phyloP scores from a whole-genome alignment of 1,139 yeast species.

The Yamadazyma dushanensis region DNA sequence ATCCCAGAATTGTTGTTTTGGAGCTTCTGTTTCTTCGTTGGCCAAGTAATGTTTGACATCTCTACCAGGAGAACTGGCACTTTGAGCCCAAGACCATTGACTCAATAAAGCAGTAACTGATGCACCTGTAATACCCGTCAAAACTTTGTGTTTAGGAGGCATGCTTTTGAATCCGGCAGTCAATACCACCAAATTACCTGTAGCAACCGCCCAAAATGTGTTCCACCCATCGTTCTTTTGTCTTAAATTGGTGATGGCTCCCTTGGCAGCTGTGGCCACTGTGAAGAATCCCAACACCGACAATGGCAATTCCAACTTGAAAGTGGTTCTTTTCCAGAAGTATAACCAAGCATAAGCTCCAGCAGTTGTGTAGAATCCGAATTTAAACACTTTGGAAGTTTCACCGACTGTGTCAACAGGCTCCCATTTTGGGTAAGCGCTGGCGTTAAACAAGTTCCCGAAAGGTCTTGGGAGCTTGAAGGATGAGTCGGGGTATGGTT shows the following conservation, averaged over 20 bases:
- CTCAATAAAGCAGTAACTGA: constrained; percentile 39
- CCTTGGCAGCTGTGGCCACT: constrained; percentile 43
- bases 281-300: constrained; percentile 44
- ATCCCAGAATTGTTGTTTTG: constrained; percentile 78
- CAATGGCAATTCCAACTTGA: constrained; percentile 43
- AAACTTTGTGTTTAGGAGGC: constrained; percentile 44
- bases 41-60: constrained; percentile 38
- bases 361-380: constrained; percentile 45
- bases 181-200: constrained; percentile 44
- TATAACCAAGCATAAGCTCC: constrained; percentile 52
- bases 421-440: constrained; percentile 46
- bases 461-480: constrained; percentile 47
- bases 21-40: constrained; percentile 29
- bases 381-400: constrained; percentile 40
- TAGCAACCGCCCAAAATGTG: constrained; percentile 45
- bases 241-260: constrained; percentile 44
- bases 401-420: constrained; percentile 47
- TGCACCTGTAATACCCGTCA: constrained; percentile 46
- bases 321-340: constrained; percentile 48
- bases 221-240: constrained; percentile 54
- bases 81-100: constrained; percentile 46
- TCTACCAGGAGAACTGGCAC: constrained; percentile 40
- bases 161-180: constrained; percentile 42
- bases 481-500: constrained; percentile 35
- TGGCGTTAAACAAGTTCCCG: constrained; percentile 38